These are phyloP conservation scores for Zelonia costaricensis DNA, from an alignment of 208 protist species.

Conservation along the genomic window DNA sequence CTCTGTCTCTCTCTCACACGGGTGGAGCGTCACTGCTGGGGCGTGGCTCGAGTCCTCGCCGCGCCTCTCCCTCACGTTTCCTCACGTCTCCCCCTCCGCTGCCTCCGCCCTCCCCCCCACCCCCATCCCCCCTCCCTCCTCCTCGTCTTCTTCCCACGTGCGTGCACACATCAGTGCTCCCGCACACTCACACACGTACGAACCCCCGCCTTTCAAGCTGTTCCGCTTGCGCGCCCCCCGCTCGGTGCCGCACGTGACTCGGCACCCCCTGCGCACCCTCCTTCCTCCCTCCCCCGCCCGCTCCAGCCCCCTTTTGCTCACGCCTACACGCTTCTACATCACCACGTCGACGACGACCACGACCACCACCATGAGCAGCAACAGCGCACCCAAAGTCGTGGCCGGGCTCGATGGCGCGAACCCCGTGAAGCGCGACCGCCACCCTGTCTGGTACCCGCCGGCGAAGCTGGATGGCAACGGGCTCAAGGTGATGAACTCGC, in stretches of 20 bases:
- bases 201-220: constrained; percentile 1
- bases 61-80: not conserved
- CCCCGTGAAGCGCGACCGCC: constrained; percentile 56
- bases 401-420: constrained; percentile 37
- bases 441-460: constrained; percentile 83
- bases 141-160: not conserved
- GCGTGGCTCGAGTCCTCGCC: not conserved
- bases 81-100: not conserved
- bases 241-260: constrained; percentile 12
- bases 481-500: constrained; percentile 79
- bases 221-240: constrained; percentile 4
- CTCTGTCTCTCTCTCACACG: too few relatives aligned
- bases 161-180: not conserved
- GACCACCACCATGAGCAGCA: not conserved
- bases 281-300: too few relatives aligned
- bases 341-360: too few relatives aligned
- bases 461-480: constrained; percentile 25
- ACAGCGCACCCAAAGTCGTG: constrained; percentile 14
- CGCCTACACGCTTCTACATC: too few relatives aligned
- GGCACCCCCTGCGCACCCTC: not conserved
- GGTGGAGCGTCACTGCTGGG: too few relatives aligned
- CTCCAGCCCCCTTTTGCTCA: not conserved
- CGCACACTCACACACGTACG: constrained; percentile 6
- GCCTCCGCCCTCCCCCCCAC: not conserved
- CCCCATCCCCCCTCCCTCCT: not conserved